Percentiles rank a stretch among this genome's conserved stretches.
phyloP scores from a whole-genome alignment of 495 filamentous ascomycete genomes.

The Hypomontagnella monticulosa region DNA sequence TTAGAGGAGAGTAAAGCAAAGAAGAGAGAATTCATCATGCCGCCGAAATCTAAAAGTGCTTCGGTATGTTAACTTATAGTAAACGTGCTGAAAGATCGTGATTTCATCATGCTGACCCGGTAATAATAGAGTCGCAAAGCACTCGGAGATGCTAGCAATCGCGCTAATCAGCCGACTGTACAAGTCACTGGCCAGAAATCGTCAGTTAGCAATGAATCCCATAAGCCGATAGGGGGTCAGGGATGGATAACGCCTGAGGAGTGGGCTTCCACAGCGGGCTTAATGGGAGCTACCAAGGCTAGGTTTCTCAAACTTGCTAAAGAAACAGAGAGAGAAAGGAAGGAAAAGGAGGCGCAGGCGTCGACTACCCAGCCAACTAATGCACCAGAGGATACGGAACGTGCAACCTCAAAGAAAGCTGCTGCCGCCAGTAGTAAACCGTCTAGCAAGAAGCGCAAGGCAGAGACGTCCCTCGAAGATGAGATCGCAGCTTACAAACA shows the following conservation, averaged over 20 bases:
- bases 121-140: conserved; percentile 10
- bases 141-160: conserved; percentile 24
- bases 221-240: neutral
- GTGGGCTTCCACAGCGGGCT: neutral
- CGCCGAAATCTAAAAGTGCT: neutral
- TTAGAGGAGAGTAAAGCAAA: neutral
- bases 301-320: no score
- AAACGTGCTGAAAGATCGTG: neutral
- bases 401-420: neutral
- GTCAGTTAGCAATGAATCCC: neutral
- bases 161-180: conserved; percentile 24
- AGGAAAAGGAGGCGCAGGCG: no score
- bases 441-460: conserved; percentile 50
- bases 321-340: no score
- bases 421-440: neutral
- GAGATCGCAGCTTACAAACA: conserved; percentile 37
- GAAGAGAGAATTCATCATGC: conserved; percentile 30
- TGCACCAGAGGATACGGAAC: neutral
- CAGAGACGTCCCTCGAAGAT: conserved; percentile 30
- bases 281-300: no score
- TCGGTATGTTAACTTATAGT: neutral
- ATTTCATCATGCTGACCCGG: neutral
- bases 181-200: neutral
- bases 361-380: neutral
- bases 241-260: neutral